Base-by-base conservation (phyloP, 257 asterid genomes). In the Gentiana dahurica region DNA sequence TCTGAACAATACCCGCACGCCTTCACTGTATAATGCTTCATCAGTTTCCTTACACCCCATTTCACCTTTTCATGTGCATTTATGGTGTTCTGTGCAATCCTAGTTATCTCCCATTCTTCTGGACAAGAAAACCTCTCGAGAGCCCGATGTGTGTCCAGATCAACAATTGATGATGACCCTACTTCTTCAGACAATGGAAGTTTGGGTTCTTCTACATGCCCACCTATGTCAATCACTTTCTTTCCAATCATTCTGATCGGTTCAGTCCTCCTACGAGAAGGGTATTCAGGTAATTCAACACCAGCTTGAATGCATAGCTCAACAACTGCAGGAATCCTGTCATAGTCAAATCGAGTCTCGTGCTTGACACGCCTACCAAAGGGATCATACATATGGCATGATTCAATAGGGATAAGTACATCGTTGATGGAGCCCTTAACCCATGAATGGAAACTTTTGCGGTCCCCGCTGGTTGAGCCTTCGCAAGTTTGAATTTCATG, bases 221-320 rank as follows among this genome's bases (percentile, higher is more conserved):
- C 96, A 38, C 96, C 96, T 4, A 63, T 68, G 33, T 85, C 89
- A 48, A 83, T 77, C 49, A 81, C 80, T 53, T 91, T 87, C 58
- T 67, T 83, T n/a, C 98, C 98, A 0, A 91, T 59, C 87, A 91
- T 87, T 58, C 98, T 76, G 54, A 87, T 72, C 4, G 98, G 96
- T 57, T 65, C 69, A 2, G 84, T 77, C 75, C 96, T 85, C 78
- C 98, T 78, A 51, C 97, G 73, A 2, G 88, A 85, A 58, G 94
- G 94, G 57, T 83, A 91, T 53, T 79, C 97, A 24, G 83, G 94
- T 48, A 91, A 51, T 56, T 87, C 92, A 2, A 85, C 88, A 0
- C 98, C 98, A 9, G 98, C 98, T 77, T 91, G 98, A 78, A 91
- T 85, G 86, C 98, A 87, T 62, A 91, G 94, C 61, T 91, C 95